Base-by-base conservation (phyloP, 1,284 basidiomycete genomes). In the Microbotryum silenes-acaulis region DNA sequence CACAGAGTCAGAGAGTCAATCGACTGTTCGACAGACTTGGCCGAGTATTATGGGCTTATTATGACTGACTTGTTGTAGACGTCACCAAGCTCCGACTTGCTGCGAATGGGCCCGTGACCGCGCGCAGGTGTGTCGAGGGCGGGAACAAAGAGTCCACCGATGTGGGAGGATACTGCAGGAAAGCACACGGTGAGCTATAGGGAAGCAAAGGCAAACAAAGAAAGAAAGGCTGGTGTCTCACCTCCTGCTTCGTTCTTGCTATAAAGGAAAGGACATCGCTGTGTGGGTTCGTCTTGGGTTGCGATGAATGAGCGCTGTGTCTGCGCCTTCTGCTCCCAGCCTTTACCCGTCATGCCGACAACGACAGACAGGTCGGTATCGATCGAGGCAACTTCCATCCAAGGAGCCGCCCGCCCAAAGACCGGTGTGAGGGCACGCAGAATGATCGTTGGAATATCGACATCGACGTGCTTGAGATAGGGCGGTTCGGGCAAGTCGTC, bases 401-500 rank as follows among this genome's bases (percentile, higher is more conserved):
- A 92, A 2, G 77, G 77, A 25, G 69, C 69, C n/a, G 59, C 57
- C 31, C 51, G 54, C 14, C 63, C 59, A 23, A 59, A 58, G 48
- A 66, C 51, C 20, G 65, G 57, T 6, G 62, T 51, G 23, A 63
- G 25, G 49, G 52, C 33, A 14, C 59, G 45, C 76, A 75, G 37
- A 83, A 62, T 56, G 8, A 70, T 20, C 12, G 69, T 48, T 85
- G 86, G 85, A 16, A 86, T 57, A 51, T 77, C 79, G 10, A 89
- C 31, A 66, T 46, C 46, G 23, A 65, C 44, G 21, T 65, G 64
- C 25, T 67, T 56, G 31, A 71, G 66, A 57, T 71, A 85, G 31
- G 79, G 77, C 51, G 81, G 78, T 14, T 86, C 83, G 2, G 85
- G 84, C 50, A 87, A 76, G 70, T 91, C 86, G 70, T 90, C 91